Percentiles rank a stretch among this genome's conserved stretches.
Conservation (phyloP, 441 rosid genomes). For the Corymbia calophylla region DNA sequence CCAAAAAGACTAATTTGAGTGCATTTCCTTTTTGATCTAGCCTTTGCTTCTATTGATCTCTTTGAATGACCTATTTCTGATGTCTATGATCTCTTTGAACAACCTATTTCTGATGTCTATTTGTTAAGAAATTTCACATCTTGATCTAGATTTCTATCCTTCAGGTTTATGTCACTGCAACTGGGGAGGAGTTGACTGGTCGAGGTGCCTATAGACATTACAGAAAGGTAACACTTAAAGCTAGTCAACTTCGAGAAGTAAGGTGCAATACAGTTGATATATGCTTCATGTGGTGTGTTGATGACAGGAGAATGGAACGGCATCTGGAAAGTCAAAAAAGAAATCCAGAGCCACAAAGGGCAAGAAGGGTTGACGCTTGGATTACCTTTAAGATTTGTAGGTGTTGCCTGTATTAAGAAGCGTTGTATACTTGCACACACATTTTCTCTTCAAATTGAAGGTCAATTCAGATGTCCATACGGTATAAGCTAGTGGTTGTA, state of each 20-base stretch:
- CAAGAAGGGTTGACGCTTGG: neutral
- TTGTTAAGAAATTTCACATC: neutral
- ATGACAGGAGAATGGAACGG: conserved; percentile 60
- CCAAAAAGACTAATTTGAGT: neutral
- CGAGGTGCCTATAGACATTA: conserved; percentile 63
- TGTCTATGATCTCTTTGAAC: neutral
- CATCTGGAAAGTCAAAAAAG: conserved; percentile 47
- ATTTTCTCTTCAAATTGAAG: neutral
- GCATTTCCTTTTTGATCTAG: neutral
- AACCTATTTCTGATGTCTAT: neutral
- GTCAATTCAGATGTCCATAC: neutral
- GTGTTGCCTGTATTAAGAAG: neutral
- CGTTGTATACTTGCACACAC: neutral
- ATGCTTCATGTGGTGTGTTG: neutral
- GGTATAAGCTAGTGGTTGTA: neutral
- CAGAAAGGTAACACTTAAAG: conserved; percentile 45
- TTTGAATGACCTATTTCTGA: neutral
- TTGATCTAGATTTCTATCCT: neutral
- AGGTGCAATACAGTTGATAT: neutral
- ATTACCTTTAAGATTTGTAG: neutral
- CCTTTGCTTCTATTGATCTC: neutral
- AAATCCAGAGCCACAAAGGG: conserved; percentile 40
- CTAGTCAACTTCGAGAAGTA: neutral
- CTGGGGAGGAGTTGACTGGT: conserved; percentile 77
- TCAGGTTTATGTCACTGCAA: conserved; percentile 66